Evolutionary conservation across 192 early-diverging fungal species (phyloP), one percentile per base, ranked within the genome.

Genomic region (Backusella morwellensis): DNA sequence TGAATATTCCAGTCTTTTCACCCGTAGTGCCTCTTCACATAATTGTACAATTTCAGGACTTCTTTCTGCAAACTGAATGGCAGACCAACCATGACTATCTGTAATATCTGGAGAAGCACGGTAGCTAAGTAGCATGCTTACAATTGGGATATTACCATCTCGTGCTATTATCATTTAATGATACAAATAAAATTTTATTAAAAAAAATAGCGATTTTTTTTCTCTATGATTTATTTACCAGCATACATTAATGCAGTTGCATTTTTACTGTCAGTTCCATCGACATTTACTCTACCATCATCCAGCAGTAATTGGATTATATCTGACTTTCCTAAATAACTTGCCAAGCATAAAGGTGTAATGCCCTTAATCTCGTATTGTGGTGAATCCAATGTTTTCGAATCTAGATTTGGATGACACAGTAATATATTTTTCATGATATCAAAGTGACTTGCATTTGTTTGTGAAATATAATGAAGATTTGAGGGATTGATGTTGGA

Each of bases 201-300:
- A 56, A 56, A n/a, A 12, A 56, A 56, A 56, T 1, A 21, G 0
- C 17, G 19, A 23, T n/a, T 8, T 15, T 21, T 54, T 54, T 8
- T 35, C 34, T 35, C 41, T 17, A 17, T 50, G 40, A 34, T 47
- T 21, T 29, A 75, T 77, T 81, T 83, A 89, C 88, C 88, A 23
- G 91, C 91, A 82, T 92, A 92, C 91, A 92, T 92, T 19, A 92
- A 68, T 1, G 91, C 88, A 6, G 91, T 90, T 6, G 91, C 91
- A 14, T 88, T 88, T 75, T 91, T 92, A 47, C 83, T 83, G 68
- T 92, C 91, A 1, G 83, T 78, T 1, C 84, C 85, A 77, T 92
- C 85, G 21, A 91, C 90, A 80, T 89, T 84, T 3, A 90, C 90
- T 29, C 85, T 79, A 0, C 91, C 91, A 54, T 85, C 88, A 56